Evolutionary conservation across 371 early-diverging fungal species (phyloP).

Genomic region (Thermomucor indicae-seudaticae): DNA sequence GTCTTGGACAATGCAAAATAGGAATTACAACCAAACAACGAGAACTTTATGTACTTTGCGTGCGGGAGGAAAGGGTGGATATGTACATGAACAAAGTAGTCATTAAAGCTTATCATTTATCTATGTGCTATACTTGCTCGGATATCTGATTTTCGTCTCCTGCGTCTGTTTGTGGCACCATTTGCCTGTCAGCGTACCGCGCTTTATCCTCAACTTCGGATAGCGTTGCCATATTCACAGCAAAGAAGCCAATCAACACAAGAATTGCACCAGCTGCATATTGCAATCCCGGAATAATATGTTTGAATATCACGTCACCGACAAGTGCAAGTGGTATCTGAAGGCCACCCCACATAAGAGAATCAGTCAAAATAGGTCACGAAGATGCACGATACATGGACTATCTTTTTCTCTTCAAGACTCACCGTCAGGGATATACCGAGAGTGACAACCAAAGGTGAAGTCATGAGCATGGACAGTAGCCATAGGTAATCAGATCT

Average conservation of each 20-base stretch:
- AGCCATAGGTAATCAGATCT: constrained; percentile 80
- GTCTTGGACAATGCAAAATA: too few relatives aligned
- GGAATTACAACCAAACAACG: too few relatives aligned
- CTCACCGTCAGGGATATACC: constrained; percentile 69
- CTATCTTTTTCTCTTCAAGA: neutral
- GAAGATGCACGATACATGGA: neutral
- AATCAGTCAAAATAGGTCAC: neutral
- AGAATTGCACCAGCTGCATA: constrained; percentile 67
- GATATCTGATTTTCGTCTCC: neutral
- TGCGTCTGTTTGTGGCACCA: constrained; percentile 7
- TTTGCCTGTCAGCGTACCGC: constrained; percentile 4
- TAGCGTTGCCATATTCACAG: constrained; percentile 50
- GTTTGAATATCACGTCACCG: constrained; percentile 70
- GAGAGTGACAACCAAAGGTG: constrained; percentile 75
- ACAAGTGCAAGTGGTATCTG: constrained; percentile 71
- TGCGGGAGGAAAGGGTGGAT: too few relatives aligned
- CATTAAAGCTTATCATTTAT: neutral
- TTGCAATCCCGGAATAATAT: constrained; percentile 45
- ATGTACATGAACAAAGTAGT: too few relatives aligned
- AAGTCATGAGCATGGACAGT: constrained; percentile 74
- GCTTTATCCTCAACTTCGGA: constrained; percentile 27
- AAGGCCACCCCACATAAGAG: neutral
- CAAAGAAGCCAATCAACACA: constrained; percentile 67
- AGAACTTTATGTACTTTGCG: too few relatives aligned
- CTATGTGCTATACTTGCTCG: neutral